Evolutionary conservation across 345 rosid genomes (phyloP).

Genomic region (Hypericum perforatum): DNA sequence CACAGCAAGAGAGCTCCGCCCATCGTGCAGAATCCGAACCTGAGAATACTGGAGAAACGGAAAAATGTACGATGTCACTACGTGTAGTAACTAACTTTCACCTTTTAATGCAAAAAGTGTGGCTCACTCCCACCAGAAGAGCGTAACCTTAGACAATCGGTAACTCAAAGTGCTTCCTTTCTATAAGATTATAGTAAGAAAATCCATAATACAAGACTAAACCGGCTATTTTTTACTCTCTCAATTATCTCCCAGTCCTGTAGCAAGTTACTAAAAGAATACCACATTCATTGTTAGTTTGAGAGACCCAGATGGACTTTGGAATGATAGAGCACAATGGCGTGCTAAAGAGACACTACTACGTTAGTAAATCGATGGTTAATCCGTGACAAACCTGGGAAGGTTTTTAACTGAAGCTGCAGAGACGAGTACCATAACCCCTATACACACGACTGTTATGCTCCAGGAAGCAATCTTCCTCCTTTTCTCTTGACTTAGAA

Average conservation of each 20-base stretch:
- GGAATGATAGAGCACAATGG: no score
- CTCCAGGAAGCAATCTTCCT: conserved; percentile 55
- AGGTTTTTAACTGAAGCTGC: conserved; percentile 42
- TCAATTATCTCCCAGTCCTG: no score
- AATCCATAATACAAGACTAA: no score
- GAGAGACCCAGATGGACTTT: no score
- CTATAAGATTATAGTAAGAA: no score
- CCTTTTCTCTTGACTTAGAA: conserved; percentile 29
- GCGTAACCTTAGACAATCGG: no score
- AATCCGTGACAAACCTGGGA: conserved; percentile 32
- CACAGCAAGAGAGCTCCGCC: conserved; percentile 49
- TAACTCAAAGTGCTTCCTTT: no score
- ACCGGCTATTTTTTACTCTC: no score
- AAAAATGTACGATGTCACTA: background rate
- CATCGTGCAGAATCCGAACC: conserved; percentile 29
- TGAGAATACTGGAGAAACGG: conserved; percentile 30
- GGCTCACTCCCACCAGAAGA: no score
- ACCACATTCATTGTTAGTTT: no score
- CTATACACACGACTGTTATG: conserved; percentile 39
- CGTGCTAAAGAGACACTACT: background rate
- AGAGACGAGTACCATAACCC: conserved; percentile 41
- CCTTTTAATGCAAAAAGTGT: background rate
- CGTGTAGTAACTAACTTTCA: conserved; percentile 1
- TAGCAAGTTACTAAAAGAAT: no score
- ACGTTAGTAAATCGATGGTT: background rate